A percentile compares a stretch with the other conserved stretches of the same genome.
These are phyloP conservation scores for Penicillium sp. DNA, from an alignment of 2,329 filamentous ascomycete species.

Conservation along the genomic window DNA sequence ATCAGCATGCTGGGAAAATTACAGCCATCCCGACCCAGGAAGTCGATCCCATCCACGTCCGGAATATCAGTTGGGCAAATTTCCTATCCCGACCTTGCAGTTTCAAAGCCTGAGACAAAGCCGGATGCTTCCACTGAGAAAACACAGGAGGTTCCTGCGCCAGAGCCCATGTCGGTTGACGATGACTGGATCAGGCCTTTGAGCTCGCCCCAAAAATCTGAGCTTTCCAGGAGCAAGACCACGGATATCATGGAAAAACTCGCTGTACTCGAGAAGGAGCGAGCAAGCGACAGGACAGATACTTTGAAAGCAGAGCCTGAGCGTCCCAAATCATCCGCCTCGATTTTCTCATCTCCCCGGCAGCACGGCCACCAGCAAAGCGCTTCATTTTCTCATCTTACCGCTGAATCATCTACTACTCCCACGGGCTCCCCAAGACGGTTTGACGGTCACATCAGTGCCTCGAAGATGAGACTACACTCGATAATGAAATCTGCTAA, in stretches of 20 bases:
- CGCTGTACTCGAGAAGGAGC: slow-evolving; percentile 29
- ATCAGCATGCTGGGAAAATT: slow-evolving; percentile 70
- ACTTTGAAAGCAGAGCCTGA: slow-evolving; percentile 32
- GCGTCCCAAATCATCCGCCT: slow-evolving; percentile 64
- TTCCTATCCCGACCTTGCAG: slow-evolving; percentile 36
- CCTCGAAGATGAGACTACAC: slow-evolving; percentile 87
- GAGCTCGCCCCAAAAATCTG: slow-evolving; percentile 46
- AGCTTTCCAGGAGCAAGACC: slow-evolving; percentile 58
- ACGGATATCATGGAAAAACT: slow-evolving; percentile 58
- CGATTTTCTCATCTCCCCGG: slow-evolving; percentile 53
- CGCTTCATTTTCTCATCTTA: slow-evolving; percentile 57
- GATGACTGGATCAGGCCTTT: slow-evolving; percentile 60
- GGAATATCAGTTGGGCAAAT: slow-evolving; percentile 32
- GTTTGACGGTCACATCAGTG: slow-evolving; percentile 78
- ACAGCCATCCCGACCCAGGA: slow-evolving; percentile 45
- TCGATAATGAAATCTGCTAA: slow-evolving; percentile 86
- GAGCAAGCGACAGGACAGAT: slow-evolving; percentile 12
- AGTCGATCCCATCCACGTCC: slow-evolving; percentile 42
- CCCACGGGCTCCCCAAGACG: slow-evolving; percentile 55
- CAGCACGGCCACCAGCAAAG: slow-evolving; percentile 55
- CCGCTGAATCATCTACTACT: slow-evolving; percentile 53
- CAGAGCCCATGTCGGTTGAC: slow-evolving; percentile 35
- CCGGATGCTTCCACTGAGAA: slow-evolving; percentile 22
- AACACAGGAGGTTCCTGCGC: slow-evolving; percentile 19
- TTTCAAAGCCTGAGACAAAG: slow-evolving; percentile 29